Base-by-base conservation (phyloP, 495 filamentous ascomycete species). In the Neurospora cerealis region DNA sequence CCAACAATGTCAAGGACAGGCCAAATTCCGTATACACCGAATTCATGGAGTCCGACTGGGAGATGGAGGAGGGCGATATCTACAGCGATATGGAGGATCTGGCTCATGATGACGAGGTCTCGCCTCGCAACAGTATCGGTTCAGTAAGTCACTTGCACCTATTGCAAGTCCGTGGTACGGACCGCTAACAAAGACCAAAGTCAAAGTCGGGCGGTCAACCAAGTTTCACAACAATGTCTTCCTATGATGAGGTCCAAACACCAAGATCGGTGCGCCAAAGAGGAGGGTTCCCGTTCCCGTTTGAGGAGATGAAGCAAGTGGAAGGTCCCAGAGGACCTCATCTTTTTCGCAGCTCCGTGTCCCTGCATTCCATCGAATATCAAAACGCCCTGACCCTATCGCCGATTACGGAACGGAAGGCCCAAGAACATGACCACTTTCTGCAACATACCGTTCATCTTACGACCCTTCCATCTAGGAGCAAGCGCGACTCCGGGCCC, bases 271-370 rank as follows among this genome's bases (percentile, higher is more conserved):
- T 83, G 72, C 79, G 78, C 62, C 80, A 80, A 77, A 79, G 80
- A 71, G 77, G 73, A 32, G 76, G 73, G 42, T 83, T 81, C 69
- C 74, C 77, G 4, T 83, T 82, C 46, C 78, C 54, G 24, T 34
- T 78, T 40, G 77, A 80, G 8, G 76, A 79, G 5, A 77, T 83
- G 71, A 91, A 89, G 78, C 84, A 89, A 42, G 91, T 94, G 2
- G 88, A 93, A 77, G 94, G 94, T 32, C 94, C 94, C 7, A 86
- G 85, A 74, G 94, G 95, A 5, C 95, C 94, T 4, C 95, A 97
- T 83, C 85, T 98, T n/a, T 98, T 98, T 83, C 88, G 93, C 72
- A 85, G 83, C 40, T 91, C 85, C 71, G 85, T 82, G 46, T 83
- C 84, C 48, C 83, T 74, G 75, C 83, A 81, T 75, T 87, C 80